Base-by-base conservation (phyloP, 2,329 filamentous ascomycete species). In the Colletotrichum acutatum region DNA sequence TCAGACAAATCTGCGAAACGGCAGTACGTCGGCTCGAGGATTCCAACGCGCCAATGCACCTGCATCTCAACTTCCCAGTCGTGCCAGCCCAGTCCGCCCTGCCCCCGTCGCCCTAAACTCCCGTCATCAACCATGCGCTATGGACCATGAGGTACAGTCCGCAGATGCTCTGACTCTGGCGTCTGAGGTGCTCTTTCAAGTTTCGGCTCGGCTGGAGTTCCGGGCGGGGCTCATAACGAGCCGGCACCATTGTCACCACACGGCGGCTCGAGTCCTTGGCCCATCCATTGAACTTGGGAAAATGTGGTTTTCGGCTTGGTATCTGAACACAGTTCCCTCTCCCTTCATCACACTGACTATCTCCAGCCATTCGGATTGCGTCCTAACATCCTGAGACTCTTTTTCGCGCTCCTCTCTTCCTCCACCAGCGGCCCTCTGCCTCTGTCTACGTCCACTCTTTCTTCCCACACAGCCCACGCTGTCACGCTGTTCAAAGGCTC, bases 301-400 rank as follows among this genome's bases (percentile, higher is more conserved):
- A 32, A 52, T 34, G 62, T 63, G 65, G 37, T 37, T 71, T 71
- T 19, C 8, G 19, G 42, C 67, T 6, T 26, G 54, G 56, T 19
- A 14, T 42, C 37, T 42, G 37, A 42, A 42, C 34, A 66, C 56
- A 54, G 49, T 66, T 49, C 5, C 63, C 58, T 19, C 42, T 49
- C 19, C 42, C 14, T 53, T 28, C 46, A 54, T 57, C 58, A 63
- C 65, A 26, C 34, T 63, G 65, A 72, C 54, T 72, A 56, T 37
- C 61, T 70, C 70, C 66, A 70, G 60, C 70, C 70, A 72, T 70
- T 72, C 70, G 70, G 70, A 69, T 46, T 49, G 70, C 65, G 53
- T 49, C 60, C 66, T 24, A 42, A n/a, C 28, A 32, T 26, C 46
- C 28, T 60, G 60, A 60, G 42, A 63, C 65, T 24, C 52, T 52